A percentile compares a stretch with the other conserved stretches of the same genome.
These are phyloP conservation scores for Wickerhamomyces chaumierensis DNA, from an alignment of 805 yeast species.

Conservation along the genomic window DNA sequence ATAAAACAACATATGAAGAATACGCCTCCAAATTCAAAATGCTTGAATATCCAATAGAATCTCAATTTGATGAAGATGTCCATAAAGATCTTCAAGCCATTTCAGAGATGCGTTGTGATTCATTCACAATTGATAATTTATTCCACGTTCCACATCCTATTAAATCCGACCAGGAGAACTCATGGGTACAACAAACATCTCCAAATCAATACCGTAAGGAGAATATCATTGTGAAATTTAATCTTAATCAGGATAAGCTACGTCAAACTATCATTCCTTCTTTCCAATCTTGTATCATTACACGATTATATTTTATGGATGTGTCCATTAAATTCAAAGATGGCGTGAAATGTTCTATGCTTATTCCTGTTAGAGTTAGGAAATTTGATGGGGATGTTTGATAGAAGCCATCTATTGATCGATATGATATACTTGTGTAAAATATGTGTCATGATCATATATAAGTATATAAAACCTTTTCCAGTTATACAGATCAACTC, in stretches of 20 bases:
- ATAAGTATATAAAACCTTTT: too few relatives aligned
- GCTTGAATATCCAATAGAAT: conserved; percentile 1
- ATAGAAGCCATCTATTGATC: too few relatives aligned
- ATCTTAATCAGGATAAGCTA: conserved; percentile 27
- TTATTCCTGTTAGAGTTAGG: conserved; percentile 27
- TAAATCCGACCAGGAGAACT: neutral
- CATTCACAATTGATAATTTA: conserved; percentile 11
- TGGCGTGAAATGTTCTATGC: conserved; percentile 19
- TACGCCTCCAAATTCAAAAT: conserved; percentile 9
- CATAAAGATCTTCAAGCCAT: conserved; percentile 13
- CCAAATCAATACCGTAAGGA: conserved; percentile 4
- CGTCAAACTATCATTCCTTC: conserved; percentile 44
- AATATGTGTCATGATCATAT: too few relatives aligned
- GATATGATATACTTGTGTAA: too few relatives aligned
- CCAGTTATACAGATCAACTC: too few relatives aligned
- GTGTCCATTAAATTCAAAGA: conserved; percentile 29
- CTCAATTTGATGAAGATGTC: conserved; percentile 7
- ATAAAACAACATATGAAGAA: conserved; percentile 6
- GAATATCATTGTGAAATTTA: conserved; percentile 31
- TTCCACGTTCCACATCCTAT: conserved; percentile 5
- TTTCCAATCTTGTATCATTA: conserved; percentile 53
- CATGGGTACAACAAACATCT: conserved; percentile 1
- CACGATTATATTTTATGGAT: conserved; percentile 47
- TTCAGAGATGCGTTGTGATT: conserved; percentile 10
- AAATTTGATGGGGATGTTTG: conserved; percentile 19